These are phyloP conservation scores for Fragosphaeria purpurea DNA, from an alignment of 2,329 filamentous ascomycete genomes.

Conservation along the genomic window DNA sequence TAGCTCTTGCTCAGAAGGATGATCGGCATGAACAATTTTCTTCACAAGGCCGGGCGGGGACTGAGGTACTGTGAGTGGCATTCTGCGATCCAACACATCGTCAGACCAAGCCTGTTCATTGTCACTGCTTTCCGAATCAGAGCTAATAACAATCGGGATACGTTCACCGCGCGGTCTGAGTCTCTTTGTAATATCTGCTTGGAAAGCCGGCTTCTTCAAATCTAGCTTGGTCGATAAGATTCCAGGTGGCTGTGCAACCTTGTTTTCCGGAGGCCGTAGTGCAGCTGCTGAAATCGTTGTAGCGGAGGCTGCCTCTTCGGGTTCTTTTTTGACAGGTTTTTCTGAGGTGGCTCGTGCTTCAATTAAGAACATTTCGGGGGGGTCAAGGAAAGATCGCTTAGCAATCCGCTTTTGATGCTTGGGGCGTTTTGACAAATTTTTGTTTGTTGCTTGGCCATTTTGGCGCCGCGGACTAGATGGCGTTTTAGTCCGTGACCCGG, in stretches of 20 bases:
- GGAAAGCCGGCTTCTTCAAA: neutral
- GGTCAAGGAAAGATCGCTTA: conserved; percentile 9
- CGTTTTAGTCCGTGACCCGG: neutral
- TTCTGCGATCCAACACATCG: too few species aligned
- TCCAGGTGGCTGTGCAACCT: neutral
- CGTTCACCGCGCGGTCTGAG: conserved; percentile 4
- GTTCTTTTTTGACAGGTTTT: too few species aligned
- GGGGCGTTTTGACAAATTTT: neutral
- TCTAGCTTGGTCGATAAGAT: too few species aligned
- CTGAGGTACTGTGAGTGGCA: too few species aligned
- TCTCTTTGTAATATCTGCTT: conserved; percentile 1
- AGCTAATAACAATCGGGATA: conserved; percentile 8
- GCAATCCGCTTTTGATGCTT: conserved; percentile 7
- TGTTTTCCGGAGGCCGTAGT: neutral
- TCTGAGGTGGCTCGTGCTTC: neutral
- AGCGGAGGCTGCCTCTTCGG: too few species aligned
- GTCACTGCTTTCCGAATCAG: conserved; percentile 1
- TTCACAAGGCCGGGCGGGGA: too few species aligned
- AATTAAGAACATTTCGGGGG: neutral
- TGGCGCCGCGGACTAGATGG: neutral
- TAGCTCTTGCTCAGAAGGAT: too few species aligned
- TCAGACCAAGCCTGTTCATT: neutral
- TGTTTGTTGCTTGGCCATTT: conserved; percentile 1
- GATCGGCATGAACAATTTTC: too few species aligned
- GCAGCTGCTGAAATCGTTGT: neutral